These are phyloP conservation scores for Curvularia spicifera DNA, from an alignment of 2,329 filamentous ascomycete genomes.

Conservation along the genomic window DNA sequence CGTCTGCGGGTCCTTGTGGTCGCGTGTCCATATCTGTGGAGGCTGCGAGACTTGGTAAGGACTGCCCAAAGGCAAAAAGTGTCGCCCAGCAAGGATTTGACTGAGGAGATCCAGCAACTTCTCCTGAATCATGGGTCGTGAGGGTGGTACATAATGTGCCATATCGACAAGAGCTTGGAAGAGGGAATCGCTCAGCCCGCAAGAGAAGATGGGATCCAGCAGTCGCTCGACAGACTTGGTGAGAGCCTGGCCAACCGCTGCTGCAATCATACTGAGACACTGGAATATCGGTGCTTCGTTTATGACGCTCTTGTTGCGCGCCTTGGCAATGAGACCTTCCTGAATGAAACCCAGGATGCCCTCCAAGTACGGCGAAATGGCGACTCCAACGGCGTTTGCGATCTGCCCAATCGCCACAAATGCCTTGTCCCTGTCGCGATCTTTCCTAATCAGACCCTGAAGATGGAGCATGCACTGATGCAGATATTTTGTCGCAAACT, in stretches of 20 bases:
- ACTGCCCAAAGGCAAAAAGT: constrained; percentile 90
- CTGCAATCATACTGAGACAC: constrained; percentile 94
- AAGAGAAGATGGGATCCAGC: constrained; percentile 95
- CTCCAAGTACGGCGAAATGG: constrained; percentile 93
- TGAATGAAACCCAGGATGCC: constrained; percentile 92
- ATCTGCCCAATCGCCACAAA: constrained; percentile 97
- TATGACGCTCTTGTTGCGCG: constrained; percentile 63
- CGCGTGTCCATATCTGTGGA: constrained; percentile 83
- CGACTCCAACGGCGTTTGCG: constrained; percentile 92
- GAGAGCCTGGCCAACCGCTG: constrained; percentile 92
- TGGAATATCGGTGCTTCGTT: constrained; percentile 85
- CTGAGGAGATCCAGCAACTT: constrained; percentile 93
- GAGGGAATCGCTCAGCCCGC: constrained; percentile 89
- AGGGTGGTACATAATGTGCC: constrained; percentile 97
- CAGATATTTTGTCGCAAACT: constrained; percentile 86
- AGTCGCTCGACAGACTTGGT: constrained; percentile 98
- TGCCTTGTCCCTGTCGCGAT: constrained; percentile 87
- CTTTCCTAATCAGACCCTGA: constrained; percentile 90
- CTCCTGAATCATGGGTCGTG: constrained; percentile 91
- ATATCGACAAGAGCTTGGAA: constrained; percentile 97
- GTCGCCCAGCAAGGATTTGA: constrained; percentile 87
- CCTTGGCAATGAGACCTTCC: constrained; percentile 84
- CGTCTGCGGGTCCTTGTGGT: constrained; percentile 82
- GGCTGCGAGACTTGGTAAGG: constrained; percentile 84
- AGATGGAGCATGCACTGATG: constrained; percentile 98